Base-by-base conservation (phyloP, 2,329 filamentous ascomycete genomes). In the Herpotrichia juniperi region DNA sequence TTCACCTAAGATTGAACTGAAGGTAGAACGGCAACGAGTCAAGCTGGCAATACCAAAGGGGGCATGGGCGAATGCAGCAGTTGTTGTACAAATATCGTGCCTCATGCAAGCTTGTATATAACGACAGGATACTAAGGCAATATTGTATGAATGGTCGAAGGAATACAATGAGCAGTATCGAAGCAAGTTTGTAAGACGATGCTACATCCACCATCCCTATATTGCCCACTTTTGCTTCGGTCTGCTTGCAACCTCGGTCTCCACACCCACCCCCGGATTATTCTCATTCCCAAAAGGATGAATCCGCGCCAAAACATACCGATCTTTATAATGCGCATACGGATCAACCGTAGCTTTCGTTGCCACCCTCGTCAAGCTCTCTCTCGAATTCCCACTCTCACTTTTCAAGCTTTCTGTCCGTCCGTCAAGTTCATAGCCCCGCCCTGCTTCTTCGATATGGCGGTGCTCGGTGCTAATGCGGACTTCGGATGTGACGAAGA, bases 401-500 rank as follows among this genome's bases (percentile, higher is more conserved):
- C 37, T 53, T 42, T 60, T 67, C 19, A 63, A n/a, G 30, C 67
- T 71, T 2, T 42, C 49, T 1, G 57, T 42, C 1, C 57, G 30
- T 30, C 4, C 25, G 22, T 9, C 16, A 10, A 69, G 54, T 37
- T 70, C 67, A 34, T 69, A 68, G 12, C 59, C 54, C 5, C 65
- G 51, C 14, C 67, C 66, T 12, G 60, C 56, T 21, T 63, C 57
- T 14, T 52, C 45, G 9, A 63, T 39, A 7, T 62, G 46, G 10
- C 58, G 58, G 14, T 57, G 62, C 21, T 70, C 68, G 1, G 60
- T 63, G n/a, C 37, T 40, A 4, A 74, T 59, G 12, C 68, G 52
- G 21, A 74, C 64, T 45, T 74, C 68, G 51, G 62, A 66, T 8
- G 64, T 70, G 19, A 56, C 50, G 31, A 56, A 53, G 26, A 56